Base-by-base conservation (phyloP, 129 eudicot species). In the Saussurea involucrata region DNA sequence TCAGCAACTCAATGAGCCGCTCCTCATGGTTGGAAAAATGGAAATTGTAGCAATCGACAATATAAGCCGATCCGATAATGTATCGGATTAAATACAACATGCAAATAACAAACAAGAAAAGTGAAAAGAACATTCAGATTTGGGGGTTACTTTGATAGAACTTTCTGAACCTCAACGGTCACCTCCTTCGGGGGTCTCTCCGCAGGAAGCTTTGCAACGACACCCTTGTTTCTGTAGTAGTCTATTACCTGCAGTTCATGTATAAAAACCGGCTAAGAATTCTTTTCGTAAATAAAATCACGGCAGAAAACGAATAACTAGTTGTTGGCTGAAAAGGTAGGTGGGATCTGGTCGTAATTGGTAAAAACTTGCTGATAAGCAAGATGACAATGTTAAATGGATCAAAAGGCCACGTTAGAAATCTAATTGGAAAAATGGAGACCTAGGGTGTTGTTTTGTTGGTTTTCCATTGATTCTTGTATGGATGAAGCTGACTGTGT, bases 121-220 rank as follows among this genome's bases (percentile, higher is more conserved):
- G 22, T 17, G 18, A 22, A 15, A 11, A 70, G 0, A 71, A 17
- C 61, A 2, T 53, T 46, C 76, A 3, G 29, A 27, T 27, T 27
- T 3, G 3, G 29, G 1, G 4, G 24, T 72, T 49, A 72, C n/a
- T 33, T 8, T 1, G 76, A 27, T 28, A 72, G 25, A 5, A 32
- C 46, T 46, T 78, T 78, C 74, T 72, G 78, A 53, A 80, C 78
- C 81, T 86, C 87, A 29, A 58, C 57, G 1, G 83, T 76, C 31
- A 83, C 87, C 33, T 80, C 87, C 76, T 80, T 76, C 3, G 90
- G 87, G 34, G 83, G 76, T 69, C 86, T 88, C 86, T 88, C 93
- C 12, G 90, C 92, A n/a, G 79, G 90, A 71, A 88, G 85, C 76
- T 80, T 81, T 9, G 86, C 85, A 80, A 88, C 84, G 10, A 85